phyloP scores from a whole-genome alignment of 257 asterid genomes.

The Thymus mandschuricus region DNA sequence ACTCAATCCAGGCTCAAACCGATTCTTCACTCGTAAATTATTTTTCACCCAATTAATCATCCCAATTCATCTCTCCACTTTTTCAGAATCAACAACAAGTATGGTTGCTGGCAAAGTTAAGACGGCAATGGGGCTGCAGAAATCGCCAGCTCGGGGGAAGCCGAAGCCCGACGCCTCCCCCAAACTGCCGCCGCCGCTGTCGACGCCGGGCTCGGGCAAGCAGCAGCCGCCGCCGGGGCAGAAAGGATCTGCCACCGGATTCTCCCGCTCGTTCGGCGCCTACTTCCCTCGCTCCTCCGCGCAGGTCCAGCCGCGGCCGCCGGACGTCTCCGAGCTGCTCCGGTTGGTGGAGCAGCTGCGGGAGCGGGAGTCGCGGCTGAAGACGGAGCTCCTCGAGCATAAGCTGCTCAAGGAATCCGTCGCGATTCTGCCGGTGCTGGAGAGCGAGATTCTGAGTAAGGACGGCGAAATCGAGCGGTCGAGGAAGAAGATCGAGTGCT shows the following conservation, averaged over 20 bases:
- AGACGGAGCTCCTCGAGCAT: slow-evolving; percentile 73
- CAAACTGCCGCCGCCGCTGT: slow-evolving; percentile 41
- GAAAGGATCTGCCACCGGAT: slow-evolving; percentile 46
- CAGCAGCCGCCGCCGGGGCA: slow-evolving; percentile 34
- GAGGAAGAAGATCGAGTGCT: slow-evolving; percentile 61
- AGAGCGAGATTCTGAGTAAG: slow-evolving; percentile 53
- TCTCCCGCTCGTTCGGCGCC: slow-evolving; percentile 74
- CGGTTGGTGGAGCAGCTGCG: slow-evolving; percentile 65
- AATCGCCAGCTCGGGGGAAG: slow-evolving; percentile 60
- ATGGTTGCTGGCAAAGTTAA: slow-evolving; percentile 93
- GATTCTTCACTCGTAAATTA: slow-evolving; percentile 8
- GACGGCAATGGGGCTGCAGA: slow-evolving; percentile 71
- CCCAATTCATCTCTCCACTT: slow-evolving; percentile 10
- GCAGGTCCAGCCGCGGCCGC: slow-evolving; percentile 96
- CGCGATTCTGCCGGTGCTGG: slow-evolving; percentile 76
- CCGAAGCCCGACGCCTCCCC: slow-evolving; percentile 51
- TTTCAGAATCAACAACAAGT: slow-evolving; percentile 14
- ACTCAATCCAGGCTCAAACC: slow-evolving; percentile 36
- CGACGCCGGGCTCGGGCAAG: slow-evolving; percentile 45
- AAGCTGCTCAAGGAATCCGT: slow-evolving; percentile 63
- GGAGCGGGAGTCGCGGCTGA: slow-evolving; percentile 70
- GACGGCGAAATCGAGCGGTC: slow-evolving; percentile 58
- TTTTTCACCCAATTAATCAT: neutral
- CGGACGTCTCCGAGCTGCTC: slow-evolving; percentile 76
- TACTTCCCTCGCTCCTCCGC: slow-evolving; percentile 86